phyloP scores from a whole-genome alignment of 148 eudicot genomes.

The Silene latifolia region DNA sequence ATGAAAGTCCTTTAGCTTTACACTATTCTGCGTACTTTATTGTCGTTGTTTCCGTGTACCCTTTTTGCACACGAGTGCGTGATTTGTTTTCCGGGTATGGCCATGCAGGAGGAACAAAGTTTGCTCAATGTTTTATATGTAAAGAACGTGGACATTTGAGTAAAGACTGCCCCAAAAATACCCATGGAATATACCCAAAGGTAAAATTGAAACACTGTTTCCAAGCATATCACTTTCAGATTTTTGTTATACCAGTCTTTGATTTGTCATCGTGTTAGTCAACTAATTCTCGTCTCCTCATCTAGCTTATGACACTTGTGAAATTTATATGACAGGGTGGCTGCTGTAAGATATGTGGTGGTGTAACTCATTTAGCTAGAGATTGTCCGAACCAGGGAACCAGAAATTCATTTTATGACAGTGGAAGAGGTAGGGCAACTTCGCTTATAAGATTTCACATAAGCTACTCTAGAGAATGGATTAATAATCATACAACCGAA shows the following conservation, averaged over 20 bases:
- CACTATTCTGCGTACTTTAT: background rate
- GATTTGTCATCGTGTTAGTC: background rate
- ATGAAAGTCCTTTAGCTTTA: background rate
- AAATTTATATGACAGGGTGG: conserved; percentile 56
- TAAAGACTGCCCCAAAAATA: conserved; percentile 84
- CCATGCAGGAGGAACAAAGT: conserved; percentile 82
- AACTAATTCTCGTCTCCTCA: background rate
- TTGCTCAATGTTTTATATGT: conserved; percentile 92
- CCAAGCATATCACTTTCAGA: background rate
- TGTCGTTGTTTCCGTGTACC: background rate
- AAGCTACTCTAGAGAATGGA: background rate
- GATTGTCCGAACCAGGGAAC: conserved; percentile 76
- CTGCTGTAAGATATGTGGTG: conserved; percentile 83
- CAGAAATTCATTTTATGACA: conserved; percentile 26
- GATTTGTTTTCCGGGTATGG: background rate
- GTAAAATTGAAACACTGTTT: conserved; percentile 27
- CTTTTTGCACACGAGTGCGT: background rate
- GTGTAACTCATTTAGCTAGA: conserved; percentile 76
- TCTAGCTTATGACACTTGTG: background rate
- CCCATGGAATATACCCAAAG: conserved; percentile 98
- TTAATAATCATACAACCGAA: background rate
- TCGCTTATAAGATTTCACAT: background rate
- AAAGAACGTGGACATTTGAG: conserved; percentile 90
- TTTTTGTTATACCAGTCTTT: background rate
- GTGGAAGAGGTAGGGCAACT: conserved; percentile 39